Evolutionary conservation across 2,329 filamentous ascomycete genomes (phyloP).

Genomic region (Hypoxylon sp.): DNA sequence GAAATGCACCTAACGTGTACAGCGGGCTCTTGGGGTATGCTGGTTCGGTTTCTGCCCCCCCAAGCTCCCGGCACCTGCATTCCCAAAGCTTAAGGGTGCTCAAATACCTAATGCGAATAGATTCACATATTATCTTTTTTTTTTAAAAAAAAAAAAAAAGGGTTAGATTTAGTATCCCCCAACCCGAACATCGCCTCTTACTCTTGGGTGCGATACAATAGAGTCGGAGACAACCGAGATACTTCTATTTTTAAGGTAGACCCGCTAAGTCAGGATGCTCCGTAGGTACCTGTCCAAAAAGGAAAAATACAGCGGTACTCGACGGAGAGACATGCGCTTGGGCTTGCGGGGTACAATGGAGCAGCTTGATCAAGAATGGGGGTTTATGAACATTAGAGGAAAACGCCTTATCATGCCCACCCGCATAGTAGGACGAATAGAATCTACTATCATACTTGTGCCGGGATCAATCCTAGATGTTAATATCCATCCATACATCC

Average conservation of each 20-base stretch:
- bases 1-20: background rate
- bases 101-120: background rate
- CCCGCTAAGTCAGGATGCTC: constrained; percentile 9
- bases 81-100: background rate
- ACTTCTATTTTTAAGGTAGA: background rate
- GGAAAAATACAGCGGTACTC: constrained; percentile 5
- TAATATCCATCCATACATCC: background rate
- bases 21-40: background rate
- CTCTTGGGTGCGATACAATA: background rate
- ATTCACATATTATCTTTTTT: background rate
- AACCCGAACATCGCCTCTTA: background rate
- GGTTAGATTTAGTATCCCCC: background rate
- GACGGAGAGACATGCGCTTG: constrained; percentile 1
- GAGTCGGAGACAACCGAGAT: constrained; percentile 18
- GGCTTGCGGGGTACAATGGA: constrained; percentile 39
- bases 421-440: constrained; percentile 15
- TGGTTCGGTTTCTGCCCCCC: background rate
- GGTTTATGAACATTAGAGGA: constrained; percentile 18
- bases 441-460: constrained; percentile 5
- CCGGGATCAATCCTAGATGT: background rate
- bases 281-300: background rate
- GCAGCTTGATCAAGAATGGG: constrained; percentile 35
- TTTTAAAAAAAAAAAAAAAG: background rate
- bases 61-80: background rate
- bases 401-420: constrained; percentile 20